These are phyloP conservation scores for Cyclocybe aegerita DNA, from an alignment of 768 basidiomycete species.

Conservation along the genomic window DNA sequence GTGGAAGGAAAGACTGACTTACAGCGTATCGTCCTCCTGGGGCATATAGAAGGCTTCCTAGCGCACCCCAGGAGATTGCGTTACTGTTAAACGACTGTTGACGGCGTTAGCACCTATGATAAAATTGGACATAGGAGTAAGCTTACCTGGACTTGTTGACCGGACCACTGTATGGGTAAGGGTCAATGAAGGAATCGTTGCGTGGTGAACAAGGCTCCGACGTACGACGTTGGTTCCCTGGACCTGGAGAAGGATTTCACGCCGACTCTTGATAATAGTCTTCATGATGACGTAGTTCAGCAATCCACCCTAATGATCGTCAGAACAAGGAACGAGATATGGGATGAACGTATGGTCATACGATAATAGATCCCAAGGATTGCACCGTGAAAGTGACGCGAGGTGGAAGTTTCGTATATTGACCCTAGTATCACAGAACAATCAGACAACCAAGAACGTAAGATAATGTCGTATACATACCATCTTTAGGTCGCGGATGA, in stretches of 20 bases:
- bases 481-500: slow-evolving; percentile 63
- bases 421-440: slow-evolving; percentile 16
- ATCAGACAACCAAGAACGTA: too few relatives aligned
- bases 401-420: slow-evolving; percentile 61
- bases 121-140: too few relatives aligned
- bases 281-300: slow-evolving; percentile 58
- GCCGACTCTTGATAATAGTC: slow-evolving; percentile 45
- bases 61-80: slow-evolving; percentile 59
- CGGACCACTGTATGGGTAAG: slow-evolving; percentile 41
- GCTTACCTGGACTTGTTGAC: slow-evolving; percentile 33
- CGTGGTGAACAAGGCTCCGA: slow-evolving; percentile 7
- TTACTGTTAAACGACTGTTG: slow-evolving; percentile 37
- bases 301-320: slow-evolving; percentile 27
- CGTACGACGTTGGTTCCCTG: slow-evolving; percentile 54
- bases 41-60: slow-evolving; percentile 48
- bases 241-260: slow-evolving; percentile 46
- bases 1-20: slow-evolving; percentile 17
- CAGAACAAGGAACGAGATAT: not conserved
- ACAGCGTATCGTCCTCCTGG: slow-evolving; percentile 48
- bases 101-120: too few relatives aligned
- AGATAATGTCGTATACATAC: too few relatives aligned
- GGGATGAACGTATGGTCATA: slow-evolving; percentile 19
- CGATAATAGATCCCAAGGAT: slow-evolving; percentile 54
- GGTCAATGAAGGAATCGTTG: slow-evolving; percentile 16
- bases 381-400: slow-evolving; percentile 66